These are phyloP conservation scores for Colletotrichum sp. DNA, from an alignment of 2,329 filamentous ascomycete genomes.

Conservation along the genomic window DNA sequence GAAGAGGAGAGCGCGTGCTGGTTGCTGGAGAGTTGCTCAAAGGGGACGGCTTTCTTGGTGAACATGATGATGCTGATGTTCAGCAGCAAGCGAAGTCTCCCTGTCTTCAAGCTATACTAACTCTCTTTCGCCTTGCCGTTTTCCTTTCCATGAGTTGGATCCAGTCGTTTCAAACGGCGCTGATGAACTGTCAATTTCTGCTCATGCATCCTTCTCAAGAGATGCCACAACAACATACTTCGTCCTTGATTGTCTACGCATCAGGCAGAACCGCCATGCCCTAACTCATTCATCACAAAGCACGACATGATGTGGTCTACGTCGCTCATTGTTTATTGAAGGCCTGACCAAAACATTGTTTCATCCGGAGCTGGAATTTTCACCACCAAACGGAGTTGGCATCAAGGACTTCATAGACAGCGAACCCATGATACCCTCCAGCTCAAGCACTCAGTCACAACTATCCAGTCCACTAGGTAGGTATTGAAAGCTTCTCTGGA, in stretches of 20 bases:
- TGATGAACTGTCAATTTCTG: not conserved
- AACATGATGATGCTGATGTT: not conserved
- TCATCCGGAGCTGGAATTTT: not conserved
- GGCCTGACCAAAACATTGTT: not conserved
- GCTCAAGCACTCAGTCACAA: not conserved
- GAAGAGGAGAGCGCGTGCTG: not conserved
- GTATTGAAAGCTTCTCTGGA: not conserved
- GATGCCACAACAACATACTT: not conserved
- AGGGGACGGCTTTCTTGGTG: not conserved
- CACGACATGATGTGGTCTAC: not conserved
- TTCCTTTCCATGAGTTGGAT: not conserved
- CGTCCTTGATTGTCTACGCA: not conserved
- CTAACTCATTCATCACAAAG: not conserved
- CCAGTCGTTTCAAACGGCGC: not conserved
- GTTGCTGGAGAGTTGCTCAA: not conserved
- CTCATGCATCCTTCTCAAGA: not conserved
- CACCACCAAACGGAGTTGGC: not conserved
- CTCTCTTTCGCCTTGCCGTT: not conserved
- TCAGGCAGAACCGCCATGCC: not conserved
- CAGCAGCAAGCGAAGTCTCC: not conserved
- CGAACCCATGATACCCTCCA: not conserved
- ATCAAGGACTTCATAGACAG: not conserved
- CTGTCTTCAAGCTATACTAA: not conserved
- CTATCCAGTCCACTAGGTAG: not conserved
- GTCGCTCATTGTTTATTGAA: too few species aligned